Conservation (phyloP, 768 basidiomycete genomes). For the Lactarius trivialis region DNA sequence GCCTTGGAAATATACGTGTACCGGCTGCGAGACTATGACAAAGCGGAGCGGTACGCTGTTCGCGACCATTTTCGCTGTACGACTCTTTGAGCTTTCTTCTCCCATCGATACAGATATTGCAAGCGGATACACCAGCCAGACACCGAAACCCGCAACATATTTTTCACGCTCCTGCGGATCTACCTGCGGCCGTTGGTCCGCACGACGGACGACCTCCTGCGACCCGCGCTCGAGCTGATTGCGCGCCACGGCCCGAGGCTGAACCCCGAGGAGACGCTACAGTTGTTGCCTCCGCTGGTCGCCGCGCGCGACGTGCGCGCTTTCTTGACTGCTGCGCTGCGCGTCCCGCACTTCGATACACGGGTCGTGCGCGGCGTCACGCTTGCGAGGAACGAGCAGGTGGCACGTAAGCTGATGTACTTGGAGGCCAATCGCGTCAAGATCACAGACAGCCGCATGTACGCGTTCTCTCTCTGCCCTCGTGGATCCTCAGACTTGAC, state of each 20-base stretch:
- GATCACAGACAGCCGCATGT: slow-evolving; percentile 92
- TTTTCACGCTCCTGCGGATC: slow-evolving; percentile 77
- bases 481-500: slow-evolving; percentile 6
- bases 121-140: slow-evolving; percentile 65
- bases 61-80: not conserved
- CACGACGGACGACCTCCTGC: slow-evolving; percentile 50
- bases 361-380: slow-evolving; percentile 62
- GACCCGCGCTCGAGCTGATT: slow-evolving; percentile 84
- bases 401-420: slow-evolving; percentile 64
- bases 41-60: slow-evolving; percentile 77
- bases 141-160: slow-evolving; percentile 55
- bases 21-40: slow-evolving; percentile 69
- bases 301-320: slow-evolving; percentile 70
- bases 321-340: slow-evolving; percentile 68
- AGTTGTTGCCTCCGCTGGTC: slow-evolving; percentile 86
- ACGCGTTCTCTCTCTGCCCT: slow-evolving; percentile 29
- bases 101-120: slow-evolving; percentile 68
- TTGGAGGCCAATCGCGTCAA: slow-evolving; percentile 80
- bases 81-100: not conserved
- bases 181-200: slow-evolving; percentile 72
- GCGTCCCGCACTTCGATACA: slow-evolving; percentile 62
- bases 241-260: slow-evolving; percentile 76
- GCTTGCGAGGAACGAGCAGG: slow-evolving; percentile 71
- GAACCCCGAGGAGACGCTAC: slow-evolving; percentile 73
- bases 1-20: slow-evolving; percentile 96